A percentile compares a stretch with the other conserved stretches of the same genome.
phyloP scores from a whole-genome alignment of 2,329 filamentous ascomycete genomes.

The Aspergillus sp. region DNA sequence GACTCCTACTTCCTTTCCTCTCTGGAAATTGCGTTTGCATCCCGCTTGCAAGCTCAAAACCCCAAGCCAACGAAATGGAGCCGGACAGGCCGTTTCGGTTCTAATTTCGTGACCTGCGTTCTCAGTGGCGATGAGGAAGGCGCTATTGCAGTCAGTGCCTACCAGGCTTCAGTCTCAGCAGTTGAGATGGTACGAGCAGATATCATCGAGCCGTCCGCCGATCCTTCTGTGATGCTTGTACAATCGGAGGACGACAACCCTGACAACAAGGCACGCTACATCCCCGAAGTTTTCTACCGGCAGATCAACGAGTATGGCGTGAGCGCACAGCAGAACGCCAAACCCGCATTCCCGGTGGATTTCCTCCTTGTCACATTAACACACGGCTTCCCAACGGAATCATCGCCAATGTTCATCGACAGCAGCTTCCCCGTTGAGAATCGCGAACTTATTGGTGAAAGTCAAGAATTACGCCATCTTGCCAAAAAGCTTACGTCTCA shows the following conservation, averaged over 20 bases:
- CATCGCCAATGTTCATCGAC: constrained; percentile 65
- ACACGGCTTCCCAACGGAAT: constrained; percentile 81
- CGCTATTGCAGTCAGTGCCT: constrained; percentile 79
- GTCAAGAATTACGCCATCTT: constrained; percentile 65
- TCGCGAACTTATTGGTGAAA: constrained; percentile 74
- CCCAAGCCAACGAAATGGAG: constrained; percentile 95
- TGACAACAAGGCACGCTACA: constrained; percentile 68
- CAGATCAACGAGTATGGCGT: constrained; percentile 93
- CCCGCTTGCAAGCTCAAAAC: constrained; percentile 76
- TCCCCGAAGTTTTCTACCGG: constrained; percentile 94
- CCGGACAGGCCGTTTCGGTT: constrained; percentile 86
- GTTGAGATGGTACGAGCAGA: constrained; percentile 96
- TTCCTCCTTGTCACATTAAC: constrained; percentile 94
- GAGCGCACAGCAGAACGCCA: constrained; percentile 94
- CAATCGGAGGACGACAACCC: constrained; percentile 74
- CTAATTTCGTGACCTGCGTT: constrained; percentile 93
- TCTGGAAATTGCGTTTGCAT: constrained; percentile 81
- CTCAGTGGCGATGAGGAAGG: constrained; percentile 87
- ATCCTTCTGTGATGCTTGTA: constrained; percentile 89
- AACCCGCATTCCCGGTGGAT: constrained; percentile 91
- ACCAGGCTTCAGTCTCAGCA: constrained; percentile 89
- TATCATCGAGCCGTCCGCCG: constrained; percentile 88
- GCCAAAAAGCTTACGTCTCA: constrained; percentile 61
- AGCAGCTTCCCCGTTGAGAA: constrained; percentile 84
- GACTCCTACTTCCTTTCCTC: constrained; percentile 94